Evolutionary conservation across 192 early-diverging fungal species (phyloP), one percentile per base, ranked within the genome.

Genomic region (Glomus cerebriforme): DNA sequence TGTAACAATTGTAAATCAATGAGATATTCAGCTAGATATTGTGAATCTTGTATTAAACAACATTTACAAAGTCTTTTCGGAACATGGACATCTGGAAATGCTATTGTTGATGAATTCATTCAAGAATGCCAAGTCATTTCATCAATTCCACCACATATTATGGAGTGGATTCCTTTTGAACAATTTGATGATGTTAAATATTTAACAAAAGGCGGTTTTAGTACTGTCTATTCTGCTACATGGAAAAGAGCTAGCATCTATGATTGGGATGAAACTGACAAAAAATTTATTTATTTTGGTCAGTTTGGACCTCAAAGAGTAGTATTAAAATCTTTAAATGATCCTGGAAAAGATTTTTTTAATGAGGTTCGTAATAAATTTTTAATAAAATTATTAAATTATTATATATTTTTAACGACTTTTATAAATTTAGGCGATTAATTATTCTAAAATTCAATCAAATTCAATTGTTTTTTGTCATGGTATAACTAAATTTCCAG

Each of bases 161-260:
- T 73, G 10, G 70, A 73, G 15, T 73, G 70, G 70, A 73, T 73
- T 47, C 70, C 70, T 1, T 73, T 58, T 59, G 60, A 76, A 10
- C 49, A 76, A 17, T 76, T 76, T 63, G 17, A n/a, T 26, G 59
- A 35, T 1, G 62, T 76, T 0, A 3, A 19, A 45, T 64, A 39
- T 64, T 22, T 24, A 43, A 63, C 39, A 3, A 37, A 8, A 12
- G 74, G 60, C 43, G 60, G 74, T 32, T 76, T 62, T 31, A 45
- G 74, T 13, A 45, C 7, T 8, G 8, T 76, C 26, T 76, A 63
- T 32, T 63, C 22, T 1, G 74, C 74, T 24, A 76, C 39, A 12
- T 76, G 74, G 60, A 27, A 17, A 39, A 22, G 62, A 39, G 74
- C 59, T 7, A n/a, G 59, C 4, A 76, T 37, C 39, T 5, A 35